Conservation (phyloP, 305 asterid species). For the Solanum chacoense region DNA sequence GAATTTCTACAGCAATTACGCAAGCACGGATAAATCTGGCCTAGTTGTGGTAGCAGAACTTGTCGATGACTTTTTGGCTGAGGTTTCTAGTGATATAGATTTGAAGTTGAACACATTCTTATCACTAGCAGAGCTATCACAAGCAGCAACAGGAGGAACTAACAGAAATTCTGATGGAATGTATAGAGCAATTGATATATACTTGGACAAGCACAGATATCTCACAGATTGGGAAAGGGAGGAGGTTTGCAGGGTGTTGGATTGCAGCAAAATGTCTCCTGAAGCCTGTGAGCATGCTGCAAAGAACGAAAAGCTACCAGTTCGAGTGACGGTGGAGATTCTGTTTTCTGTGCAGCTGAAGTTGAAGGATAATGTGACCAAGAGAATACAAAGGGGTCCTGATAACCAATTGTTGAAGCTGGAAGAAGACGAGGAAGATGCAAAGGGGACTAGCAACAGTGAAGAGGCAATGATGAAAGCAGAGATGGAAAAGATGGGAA, state of each 20-base stretch:
- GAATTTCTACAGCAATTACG: constrained; percentile 40
- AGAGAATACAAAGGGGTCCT: constrained; percentile 8
- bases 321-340: constrained; percentile 57
- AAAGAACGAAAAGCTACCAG: constrained; percentile 44
- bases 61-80: constrained; percentile 47
- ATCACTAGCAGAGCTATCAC: constrained; percentile 38
- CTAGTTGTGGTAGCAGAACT: constrained; percentile 39
- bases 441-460: neutral
- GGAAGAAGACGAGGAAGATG: constrained; percentile 17
- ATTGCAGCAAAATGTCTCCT: constrained; percentile 41
- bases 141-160: constrained; percentile 34
- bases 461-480: constrained; percentile 26
- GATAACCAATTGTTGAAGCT: neutral
- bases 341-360: constrained; percentile 48
- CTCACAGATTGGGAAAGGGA: constrained; percentile 56
- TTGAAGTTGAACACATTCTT: constrained; percentile 33
- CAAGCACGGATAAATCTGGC: constrained; percentile 13
- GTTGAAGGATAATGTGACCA: constrained; percentile 34
- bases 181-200: constrained; percentile 58
- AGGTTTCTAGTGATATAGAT: constrained; percentile 50
- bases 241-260: constrained; percentile 45
- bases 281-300: constrained; percentile 70
- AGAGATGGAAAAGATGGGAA: constrained; percentile 64
- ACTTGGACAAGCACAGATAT: constrained; percentile 55
- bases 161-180: constrained; percentile 31